Evolutionary conservation across 352 stramenopile genomes (phyloP), one percentile per base, ranked within the genome.

Genomic region (Globisporangium acanthophoron): DNA sequence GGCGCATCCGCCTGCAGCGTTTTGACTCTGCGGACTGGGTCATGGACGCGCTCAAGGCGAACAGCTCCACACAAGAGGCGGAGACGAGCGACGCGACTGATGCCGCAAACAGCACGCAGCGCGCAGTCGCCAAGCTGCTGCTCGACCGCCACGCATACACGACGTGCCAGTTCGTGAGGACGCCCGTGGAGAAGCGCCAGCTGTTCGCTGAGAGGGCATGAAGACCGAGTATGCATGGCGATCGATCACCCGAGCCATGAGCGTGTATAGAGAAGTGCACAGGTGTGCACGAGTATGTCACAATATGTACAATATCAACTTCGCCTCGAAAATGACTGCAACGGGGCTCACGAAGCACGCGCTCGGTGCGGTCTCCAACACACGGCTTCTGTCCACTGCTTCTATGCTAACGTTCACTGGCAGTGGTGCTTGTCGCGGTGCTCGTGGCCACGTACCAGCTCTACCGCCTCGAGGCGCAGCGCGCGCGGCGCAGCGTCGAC

Each of bases 21-120:
- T 90, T 90, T 54, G 80, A 90, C 65, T 90, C 80, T 51, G 80
- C 78, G 52, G 80, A 90, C 41, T 90, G 78, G 78, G 73, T 69
- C 13, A 66, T 88, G 67, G 59, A 87, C 37, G 43, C 40, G 20
- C 20, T 33, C 13, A 35, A 41, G 20, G 31, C 13, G 6, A 41
- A n/a, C 27, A 33, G 15, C 11, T n/a, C 12, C 9, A 13, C 51
- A 53, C 20, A 13, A 5, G 37, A 58, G 46, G 9, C 59, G 58
- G 33, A 37, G 6, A 45, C 58, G 55, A 48, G 43, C n/a, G 41
- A 24, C 13, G 58, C 64, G 9, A 40, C n/a, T 43, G 40, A 1
- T 24, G 20, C 27, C 5, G 31, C 55, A 20, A 48, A 31, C 21
- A 15, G 24, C 29, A 8, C 53, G 52, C 40, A 60, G 56, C 20